Evolutionary conservation across 768 basidiomycete species (phyloP), one percentile per base, ranked within the genome.

Genomic region (Lactifluus echinatus): DNA sequence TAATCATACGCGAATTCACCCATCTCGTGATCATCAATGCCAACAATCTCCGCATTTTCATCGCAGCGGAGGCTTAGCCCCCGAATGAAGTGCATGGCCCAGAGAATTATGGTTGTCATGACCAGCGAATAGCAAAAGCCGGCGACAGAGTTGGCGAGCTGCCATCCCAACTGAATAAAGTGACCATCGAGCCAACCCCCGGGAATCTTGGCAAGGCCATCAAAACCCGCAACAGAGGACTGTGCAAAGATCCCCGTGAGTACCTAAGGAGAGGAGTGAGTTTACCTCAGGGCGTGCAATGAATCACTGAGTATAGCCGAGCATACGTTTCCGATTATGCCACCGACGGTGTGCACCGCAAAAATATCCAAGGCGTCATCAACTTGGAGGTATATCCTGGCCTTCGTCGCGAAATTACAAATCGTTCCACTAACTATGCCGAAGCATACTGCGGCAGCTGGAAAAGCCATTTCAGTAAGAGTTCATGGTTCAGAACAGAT

Each of bases 321-420:
- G 58, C 67, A 14, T 53, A 71, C 66, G 69, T 91, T 92, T 14
- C 88, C 89, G 48, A 87, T 79, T 31, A 91, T 67, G 36, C 90
- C 89, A 56, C 91, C 91, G 45, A 93, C 68, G 31, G 76, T 80
- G 65, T 91, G 88, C 14, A 85, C 84, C 5, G 94, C 92, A 66
- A 95, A 96, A 67, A 97, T 93, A 77, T 91, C 89, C 15, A 92
- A 80, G 15, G 86, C 79, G 67, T 92, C 89, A 59, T 92, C 89
- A 63, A 83, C 89, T 28, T 76, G 75, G 62, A 83, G 74, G 28
- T 88, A 47, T 69, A 88, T 90, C 74, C 97, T 98, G 67, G 97
- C 79, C 65, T 95, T 86, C 3, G 95, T 97, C n/a, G 92, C 89
- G 69, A 91, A 92, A 72, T 98, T 98, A 75, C 91, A 95, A 2